Conservation (phyloP, 2,329 filamentous ascomycete genomes). For the Sporothrix curviconia region DNA sequence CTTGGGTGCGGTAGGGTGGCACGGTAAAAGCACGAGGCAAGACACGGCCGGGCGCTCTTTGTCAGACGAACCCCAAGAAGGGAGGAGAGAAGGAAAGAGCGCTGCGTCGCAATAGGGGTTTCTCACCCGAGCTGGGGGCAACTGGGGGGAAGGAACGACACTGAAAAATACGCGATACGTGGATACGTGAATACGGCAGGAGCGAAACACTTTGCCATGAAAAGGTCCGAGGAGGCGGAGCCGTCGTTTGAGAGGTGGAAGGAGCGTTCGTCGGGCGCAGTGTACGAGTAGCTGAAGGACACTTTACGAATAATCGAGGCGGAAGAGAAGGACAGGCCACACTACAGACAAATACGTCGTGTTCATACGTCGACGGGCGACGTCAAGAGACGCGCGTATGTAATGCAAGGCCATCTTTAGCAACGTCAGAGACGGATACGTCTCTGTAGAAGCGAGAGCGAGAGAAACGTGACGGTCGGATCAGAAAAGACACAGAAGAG, state of each 20-base stretch:
- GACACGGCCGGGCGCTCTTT: not conserved
- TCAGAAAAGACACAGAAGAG: no score
- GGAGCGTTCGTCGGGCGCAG: no score
- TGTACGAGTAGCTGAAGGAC: not conserved
- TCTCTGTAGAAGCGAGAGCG: not conserved
- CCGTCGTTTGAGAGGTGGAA: no score
- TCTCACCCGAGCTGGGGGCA: not conserved
- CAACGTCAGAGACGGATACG: no score
- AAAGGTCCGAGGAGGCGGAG: no score
- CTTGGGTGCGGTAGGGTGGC: no score
- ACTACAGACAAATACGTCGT: not conserved
- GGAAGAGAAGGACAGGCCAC: not conserved
- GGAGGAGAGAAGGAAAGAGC: no score
- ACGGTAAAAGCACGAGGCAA: no score
- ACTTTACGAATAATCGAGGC: no score
- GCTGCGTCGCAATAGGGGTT: not conserved
- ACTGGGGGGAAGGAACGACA: not conserved
- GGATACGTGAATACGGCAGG: conserved; percentile 1
- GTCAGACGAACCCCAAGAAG: not conserved
- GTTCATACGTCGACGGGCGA: not conserved
- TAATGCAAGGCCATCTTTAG: no score
- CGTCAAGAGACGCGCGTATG: conserved; percentile 5
- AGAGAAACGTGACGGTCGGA: no score
- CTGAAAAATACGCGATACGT: not conserved
- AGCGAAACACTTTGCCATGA: no score